phyloP scores from a whole-genome alignment of 495 filamentous ascomycete genomes.

The Cetradonia linearis region DNA sequence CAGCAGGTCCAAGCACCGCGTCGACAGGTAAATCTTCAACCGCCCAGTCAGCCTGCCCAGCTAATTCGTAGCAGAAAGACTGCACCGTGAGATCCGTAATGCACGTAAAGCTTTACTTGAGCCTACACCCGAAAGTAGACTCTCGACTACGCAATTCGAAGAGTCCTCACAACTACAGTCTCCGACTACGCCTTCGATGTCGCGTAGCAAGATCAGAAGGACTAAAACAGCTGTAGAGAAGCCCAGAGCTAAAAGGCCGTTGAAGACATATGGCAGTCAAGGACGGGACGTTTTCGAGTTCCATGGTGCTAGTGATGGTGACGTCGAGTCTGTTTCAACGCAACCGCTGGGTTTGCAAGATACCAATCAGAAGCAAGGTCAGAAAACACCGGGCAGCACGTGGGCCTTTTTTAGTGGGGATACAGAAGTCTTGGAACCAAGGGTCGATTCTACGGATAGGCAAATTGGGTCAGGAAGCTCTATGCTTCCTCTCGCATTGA shows the following conservation, averaged over 20 bases:
- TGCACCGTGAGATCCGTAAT: conserved; percentile 21
- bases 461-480: background rate
- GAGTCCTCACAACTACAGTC: conserved; percentile 4
- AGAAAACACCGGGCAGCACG: background rate
- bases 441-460: background rate
- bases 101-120: conserved; percentile 22
- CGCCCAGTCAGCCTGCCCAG: background rate
- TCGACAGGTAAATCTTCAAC: conserved; percentile 19
- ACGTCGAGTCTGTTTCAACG: background rate
- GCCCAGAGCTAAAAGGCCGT: conserved; percentile 5
- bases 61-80: conserved; percentile 12
- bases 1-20: conserved; percentile 16
- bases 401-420: background rate
- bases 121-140: conserved; percentile 13
- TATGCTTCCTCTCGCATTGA: conserved; percentile 3
- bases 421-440: background rate
- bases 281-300: conserved; percentile 17
- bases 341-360: background rate
- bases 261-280: conserved; percentile 17
- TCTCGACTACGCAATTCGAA: conserved; percentile 1
- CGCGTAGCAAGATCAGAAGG: conserved; percentile 10
- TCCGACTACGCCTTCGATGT: background rate
- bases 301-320: conserved; percentile 14
- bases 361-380: background rate
- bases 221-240: conserved; percentile 15